These are phyloP conservation scores for Aspergillus terreus DNA, from an alignment of 2,329 filamentous ascomycete species.

Conservation along the genomic window DNA sequence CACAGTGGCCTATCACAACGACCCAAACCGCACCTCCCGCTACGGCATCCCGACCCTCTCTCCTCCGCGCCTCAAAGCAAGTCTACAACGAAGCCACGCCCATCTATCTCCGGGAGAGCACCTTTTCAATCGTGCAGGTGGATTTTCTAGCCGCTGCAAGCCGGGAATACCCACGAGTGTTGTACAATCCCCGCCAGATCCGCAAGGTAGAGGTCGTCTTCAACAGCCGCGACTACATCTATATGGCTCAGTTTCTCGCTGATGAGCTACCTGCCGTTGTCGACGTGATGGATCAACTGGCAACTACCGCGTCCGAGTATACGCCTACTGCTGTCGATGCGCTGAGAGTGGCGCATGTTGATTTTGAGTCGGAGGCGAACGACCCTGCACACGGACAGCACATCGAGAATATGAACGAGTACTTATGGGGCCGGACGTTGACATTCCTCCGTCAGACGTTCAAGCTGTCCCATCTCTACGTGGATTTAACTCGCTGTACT, in stretches of 20 bases:
- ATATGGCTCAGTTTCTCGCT: constrained; percentile 9
- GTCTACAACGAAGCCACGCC: constrained; percentile 16
- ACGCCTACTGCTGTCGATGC: neutral
- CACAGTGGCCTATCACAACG: constrained; percentile 9
- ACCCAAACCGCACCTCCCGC: constrained; percentile 2
- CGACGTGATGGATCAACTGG: neutral
- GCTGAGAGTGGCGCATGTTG: neutral
- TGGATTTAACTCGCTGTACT: constrained; percentile 16
- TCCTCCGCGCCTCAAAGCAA: constrained; percentile 13
- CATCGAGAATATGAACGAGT: constrained; percentile 15
- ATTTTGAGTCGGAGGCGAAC: neutral
- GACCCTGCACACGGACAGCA: constrained; percentile 7
- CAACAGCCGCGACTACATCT: constrained; percentile 17
- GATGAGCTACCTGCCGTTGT: constrained; percentile 1
- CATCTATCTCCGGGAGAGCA: constrained; percentile 19
- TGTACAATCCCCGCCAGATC: constrained; percentile 11
- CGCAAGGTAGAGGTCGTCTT: constrained; percentile 18
- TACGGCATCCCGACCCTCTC: constrained; percentile 14
- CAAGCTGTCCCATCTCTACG: constrained; percentile 11
- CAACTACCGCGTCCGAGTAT: neutral
- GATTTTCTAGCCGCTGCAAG: constrained; percentile 13
- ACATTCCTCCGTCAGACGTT: constrained; percentile 20
- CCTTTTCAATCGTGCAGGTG: constrained; percentile 17
- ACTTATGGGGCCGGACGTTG: constrained; percentile 20
- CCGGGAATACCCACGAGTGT: constrained; percentile 8